A percentile compares a stretch with the other conserved stretches of the same genome.
These are phyloP conservation scores for Vitis hybrid DNA, from an alignment of 177 flowering plant species.

Conservation along the genomic window DNA sequence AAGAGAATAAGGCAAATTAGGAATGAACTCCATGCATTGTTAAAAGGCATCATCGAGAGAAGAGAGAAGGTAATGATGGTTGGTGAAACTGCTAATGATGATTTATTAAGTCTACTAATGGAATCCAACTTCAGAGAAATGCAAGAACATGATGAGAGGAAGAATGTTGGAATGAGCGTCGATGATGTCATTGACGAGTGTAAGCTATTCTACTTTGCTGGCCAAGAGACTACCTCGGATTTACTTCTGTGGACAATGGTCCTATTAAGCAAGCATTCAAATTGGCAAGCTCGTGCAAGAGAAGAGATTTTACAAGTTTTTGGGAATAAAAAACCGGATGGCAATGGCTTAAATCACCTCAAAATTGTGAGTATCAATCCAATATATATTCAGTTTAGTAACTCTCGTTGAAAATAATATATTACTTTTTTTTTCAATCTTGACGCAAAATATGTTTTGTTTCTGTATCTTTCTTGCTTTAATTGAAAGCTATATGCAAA, in stretches of 20 bases:
- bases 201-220: conserved; percentile 40
- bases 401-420: too few relatives aligned
- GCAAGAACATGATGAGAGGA: conserved; percentile 11
- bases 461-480: too few relatives aligned
- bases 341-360: conserved; percentile 22
- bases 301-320: conserved; percentile 34
- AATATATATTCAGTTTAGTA: too few relatives aligned
- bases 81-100: conserved; percentile 18
- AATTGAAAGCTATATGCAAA: too few relatives aligned
- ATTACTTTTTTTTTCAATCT: too few relatives aligned
- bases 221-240: conserved; percentile 36
- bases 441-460: too few relatives aligned
- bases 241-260: conserved; percentile 38
- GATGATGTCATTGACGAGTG: conserved; percentile 40
- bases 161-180: conserved; percentile 29
- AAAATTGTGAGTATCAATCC: conserved; percentile 29
- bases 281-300: conserved; percentile 40
- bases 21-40: neutral
- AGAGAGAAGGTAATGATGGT: conserved; percentile 18
- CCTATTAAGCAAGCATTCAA: conserved; percentile 16
- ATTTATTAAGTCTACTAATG: conserved; percentile 31
- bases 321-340: conserved; percentile 24
- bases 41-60: conserved; percentile 14
- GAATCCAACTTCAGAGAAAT: conserved; percentile 26
- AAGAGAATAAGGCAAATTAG: conserved; percentile 18